These are phyloP conservation scores for Ceratobasidium sp. DNA, from an alignment of 1,284 basidiomycete species.

Conservation along the genomic window DNA sequence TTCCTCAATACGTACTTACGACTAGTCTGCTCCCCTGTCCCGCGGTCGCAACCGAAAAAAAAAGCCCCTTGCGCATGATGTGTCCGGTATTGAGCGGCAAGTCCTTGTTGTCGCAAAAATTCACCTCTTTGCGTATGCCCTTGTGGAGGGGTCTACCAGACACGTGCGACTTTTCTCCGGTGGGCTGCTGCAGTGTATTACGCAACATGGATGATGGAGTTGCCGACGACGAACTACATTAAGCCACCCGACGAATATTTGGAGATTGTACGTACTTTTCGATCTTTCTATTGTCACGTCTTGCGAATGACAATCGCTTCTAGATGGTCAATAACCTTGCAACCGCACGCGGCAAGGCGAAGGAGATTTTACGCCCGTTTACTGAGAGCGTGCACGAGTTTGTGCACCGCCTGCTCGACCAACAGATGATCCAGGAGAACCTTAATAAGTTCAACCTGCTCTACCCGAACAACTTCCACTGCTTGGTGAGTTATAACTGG, in stretches of 20 bases:
- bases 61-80: conserved; percentile 25
- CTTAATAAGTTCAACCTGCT: conserved; percentile 4
- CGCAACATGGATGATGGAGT: conserved; percentile 12
- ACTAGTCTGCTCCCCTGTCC: not conserved
- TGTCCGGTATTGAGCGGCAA: not conserved
- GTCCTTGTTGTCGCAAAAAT: not conserved
- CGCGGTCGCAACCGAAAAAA: conserved; percentile 10
- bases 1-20: not conserved
- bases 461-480: conserved; percentile 22
- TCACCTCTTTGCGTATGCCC: conserved; percentile 12
- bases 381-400: not conserved
- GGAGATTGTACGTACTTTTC: conserved; percentile 12
- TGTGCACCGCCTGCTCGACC: not conserved
- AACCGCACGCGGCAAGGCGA: conserved; percentile 19
- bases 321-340: conserved; percentile 33
- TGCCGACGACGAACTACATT: not conserved
- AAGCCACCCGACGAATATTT: not conserved
- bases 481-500: not conserved
- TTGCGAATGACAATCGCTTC: not conserved
- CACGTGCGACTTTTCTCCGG: conserved; percentile 7
- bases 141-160: conserved; percentile 22
- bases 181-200: conserved; percentile 10
- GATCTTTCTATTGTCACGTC: no score
- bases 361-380: conserved; percentile 1
- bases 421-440: conserved; percentile 2